phyloP scores from a whole-genome alignment of 2,329 filamentous ascomycete genomes.

The Colletotrichum graminicola region DNA sequence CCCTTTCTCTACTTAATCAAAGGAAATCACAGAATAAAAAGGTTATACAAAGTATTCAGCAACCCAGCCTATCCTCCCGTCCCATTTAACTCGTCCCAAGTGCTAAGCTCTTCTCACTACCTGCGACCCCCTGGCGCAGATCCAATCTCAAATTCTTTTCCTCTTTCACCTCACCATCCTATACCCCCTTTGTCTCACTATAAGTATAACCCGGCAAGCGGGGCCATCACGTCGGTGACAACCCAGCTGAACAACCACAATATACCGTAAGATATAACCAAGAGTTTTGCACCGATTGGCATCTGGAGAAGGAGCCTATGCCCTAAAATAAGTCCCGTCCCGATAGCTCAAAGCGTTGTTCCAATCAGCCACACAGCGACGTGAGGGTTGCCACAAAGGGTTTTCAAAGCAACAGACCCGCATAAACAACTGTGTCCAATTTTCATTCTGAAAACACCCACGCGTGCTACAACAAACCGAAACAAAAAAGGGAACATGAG shows the following conservation, averaged over 20 bases:
- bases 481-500: not conserved
- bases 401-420: not conserved
- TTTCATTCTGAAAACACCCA: not conserved
- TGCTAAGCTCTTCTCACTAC: not conserved
- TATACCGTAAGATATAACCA: not conserved
- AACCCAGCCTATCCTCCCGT: not conserved
- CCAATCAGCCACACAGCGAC: not conserved
- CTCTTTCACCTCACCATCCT: not conserved
- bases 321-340: not conserved
- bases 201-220: not conserved
- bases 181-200: conserved; percentile 18
- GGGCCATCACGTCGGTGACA: conserved; percentile 1
- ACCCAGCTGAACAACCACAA: not conserved
- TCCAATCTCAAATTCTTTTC: not conserved
- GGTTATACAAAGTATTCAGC: not conserved
- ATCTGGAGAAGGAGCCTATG: not conserved
- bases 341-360: not conserved
- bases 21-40: not conserved
- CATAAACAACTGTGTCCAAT: not conserved
- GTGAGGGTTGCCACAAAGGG: not conserved
- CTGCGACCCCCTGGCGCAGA: conserved; percentile 13
- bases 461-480: not conserved
- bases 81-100: conserved; percentile 1
- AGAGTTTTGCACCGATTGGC: not conserved
- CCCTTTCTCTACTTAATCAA: not conserved